Evolutionary conservation across 2,329 filamentous ascomycete species (phyloP).

Genomic region (Trichoderma sp.): DNA sequence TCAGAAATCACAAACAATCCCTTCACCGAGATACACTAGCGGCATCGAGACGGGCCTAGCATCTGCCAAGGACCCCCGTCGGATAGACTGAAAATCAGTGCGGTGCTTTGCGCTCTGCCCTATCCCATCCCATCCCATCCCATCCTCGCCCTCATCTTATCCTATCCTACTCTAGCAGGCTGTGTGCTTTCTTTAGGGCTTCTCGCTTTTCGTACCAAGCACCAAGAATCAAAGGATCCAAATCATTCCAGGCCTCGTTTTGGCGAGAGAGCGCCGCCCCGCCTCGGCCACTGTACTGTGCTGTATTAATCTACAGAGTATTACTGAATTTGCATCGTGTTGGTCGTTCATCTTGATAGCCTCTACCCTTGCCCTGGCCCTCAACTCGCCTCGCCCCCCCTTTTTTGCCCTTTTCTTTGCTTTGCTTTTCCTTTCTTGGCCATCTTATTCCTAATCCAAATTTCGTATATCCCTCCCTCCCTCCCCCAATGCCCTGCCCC

Average conservation of each 20-base stretch:
- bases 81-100: not conserved
- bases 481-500: not conserved
- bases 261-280: not conserved
- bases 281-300: too few species aligned
- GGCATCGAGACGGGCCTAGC: not conserved
- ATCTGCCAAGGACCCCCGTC: not conserved
- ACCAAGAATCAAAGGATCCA: not conserved
- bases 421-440: not conserved
- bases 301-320: not conserved
- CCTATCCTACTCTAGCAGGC: not conserved
- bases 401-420: not conserved
- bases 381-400: not conserved
- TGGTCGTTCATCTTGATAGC: not conserved
- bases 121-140: too few species aligned
- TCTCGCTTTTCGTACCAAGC: not conserved
- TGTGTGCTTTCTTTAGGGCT: not conserved
- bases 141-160: too few species aligned
- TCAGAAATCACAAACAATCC: constrained; percentile 7
- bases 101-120: not conserved
- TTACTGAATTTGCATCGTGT: not conserved
- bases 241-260: not conserved
- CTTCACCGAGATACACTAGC: not conserved
- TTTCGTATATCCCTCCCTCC: not conserved
- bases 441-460: not conserved
- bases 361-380: not conserved